Base-by-base conservation (phyloP, 177 flowering plant species). In the Vitis hybrid region DNA sequence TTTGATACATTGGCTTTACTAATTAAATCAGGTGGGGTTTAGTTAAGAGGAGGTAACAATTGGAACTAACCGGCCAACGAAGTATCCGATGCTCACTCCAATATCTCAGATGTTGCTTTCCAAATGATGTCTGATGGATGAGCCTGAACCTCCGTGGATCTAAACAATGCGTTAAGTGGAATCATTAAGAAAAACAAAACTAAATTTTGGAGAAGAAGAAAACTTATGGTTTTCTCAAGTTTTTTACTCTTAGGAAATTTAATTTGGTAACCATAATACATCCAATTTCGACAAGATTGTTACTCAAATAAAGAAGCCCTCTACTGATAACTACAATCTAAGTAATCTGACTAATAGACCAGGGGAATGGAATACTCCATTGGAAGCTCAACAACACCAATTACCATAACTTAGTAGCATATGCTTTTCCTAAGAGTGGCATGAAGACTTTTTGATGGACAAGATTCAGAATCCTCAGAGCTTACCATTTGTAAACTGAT, bases 121-220 rank as follows among this genome's bases (percentile, higher is more conserved):
- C 92, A 40, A 90, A 90, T 24, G 95, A 81, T 60, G 95, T 90
- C 62, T 88, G 87, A 62, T 75, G 81, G 15, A 78, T 78, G 9
- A 88, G 76, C 71, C 74, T 81, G 75, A 90, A 84, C 75, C 95
- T 87, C 69, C 89, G 50, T 11, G 95, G 91, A 80, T 90, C 95
- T 90, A 62, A 0, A 72, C 21, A 10, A 32, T 49, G 35, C 60
- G 11, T 60, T 16, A 56, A 19, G 13, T 0, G 32, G 16, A 32
- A 24, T 60, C 21, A 52, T 3, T 16, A 13, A 58, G 16, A 59
- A 46, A 13, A 58, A 8, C 52, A 40, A 7, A 40, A 40, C 1
- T 27, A 10, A 51, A 35, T 19, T 16, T 4, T 52, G 70, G 10
- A 67, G 13, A n/a, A 35, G 21, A 3, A 35, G 27, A 58, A 58